Conservation (phyloP, 192 early-diverging fungal genomes). For the Rhizophagus sp. region DNA sequence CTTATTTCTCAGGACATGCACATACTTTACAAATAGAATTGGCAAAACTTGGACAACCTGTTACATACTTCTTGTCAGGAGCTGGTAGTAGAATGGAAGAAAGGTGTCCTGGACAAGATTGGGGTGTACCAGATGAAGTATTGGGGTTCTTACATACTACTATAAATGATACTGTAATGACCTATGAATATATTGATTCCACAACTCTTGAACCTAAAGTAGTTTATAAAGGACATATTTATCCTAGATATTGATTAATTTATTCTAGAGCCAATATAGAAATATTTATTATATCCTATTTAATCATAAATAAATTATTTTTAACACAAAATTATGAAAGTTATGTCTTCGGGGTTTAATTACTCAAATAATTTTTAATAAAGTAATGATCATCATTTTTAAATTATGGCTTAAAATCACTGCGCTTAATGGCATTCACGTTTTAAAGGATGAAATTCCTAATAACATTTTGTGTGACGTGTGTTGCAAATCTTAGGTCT, state of each 20-base stretch:
- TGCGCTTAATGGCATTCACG: too few species aligned
- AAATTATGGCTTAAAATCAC: too few species aligned
- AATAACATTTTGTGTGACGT: too few species aligned
- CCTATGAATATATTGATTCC: not conserved
- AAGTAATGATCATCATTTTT: too few species aligned
- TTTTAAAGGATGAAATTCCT: too few species aligned
- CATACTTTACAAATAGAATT: conserved; percentile 14
- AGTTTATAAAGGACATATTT: not conserved
- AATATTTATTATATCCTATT: too few species aligned
- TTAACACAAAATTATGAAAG: too few species aligned
- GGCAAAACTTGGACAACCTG: not conserved
- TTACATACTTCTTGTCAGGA: conserved; percentile 21
- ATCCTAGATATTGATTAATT: not conserved
- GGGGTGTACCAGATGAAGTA: not conserved
- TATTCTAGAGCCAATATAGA: too few species aligned
- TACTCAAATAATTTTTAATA: too few species aligned
- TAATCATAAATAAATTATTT: too few species aligned
- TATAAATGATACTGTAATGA: not conserved
- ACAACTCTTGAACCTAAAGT: not conserved
- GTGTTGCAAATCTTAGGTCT: too few species aligned
- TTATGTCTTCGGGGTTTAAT: too few species aligned
- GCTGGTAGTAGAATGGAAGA: conserved; percentile 13
- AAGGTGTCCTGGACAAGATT: not conserved
- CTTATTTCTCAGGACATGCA: conserved; percentile 23
- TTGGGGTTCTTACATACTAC: not conserved